Conservation (phyloP, 1,284 basidiomycete genomes). For the Ganoderma boninense region DNA sequence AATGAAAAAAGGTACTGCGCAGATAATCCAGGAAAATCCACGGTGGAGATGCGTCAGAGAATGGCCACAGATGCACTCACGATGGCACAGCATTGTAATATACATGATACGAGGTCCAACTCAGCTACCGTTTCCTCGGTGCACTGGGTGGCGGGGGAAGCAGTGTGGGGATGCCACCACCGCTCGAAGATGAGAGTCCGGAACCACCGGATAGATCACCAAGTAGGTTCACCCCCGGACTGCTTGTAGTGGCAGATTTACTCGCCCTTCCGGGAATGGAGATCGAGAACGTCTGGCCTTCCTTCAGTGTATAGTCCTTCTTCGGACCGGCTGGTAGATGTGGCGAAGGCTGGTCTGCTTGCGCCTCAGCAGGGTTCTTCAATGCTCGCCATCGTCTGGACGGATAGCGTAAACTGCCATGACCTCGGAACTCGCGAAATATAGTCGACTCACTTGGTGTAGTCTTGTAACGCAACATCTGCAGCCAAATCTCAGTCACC, state of each 20-base stretch:
- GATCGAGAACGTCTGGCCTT: constrained; percentile 96
- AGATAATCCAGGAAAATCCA: constrained; percentile 15
- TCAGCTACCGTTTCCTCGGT: constrained; percentile 44
- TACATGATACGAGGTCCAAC: background rate
- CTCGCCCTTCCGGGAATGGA: constrained; percentile 77
- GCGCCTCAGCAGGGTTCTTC: constrained; percentile 60
- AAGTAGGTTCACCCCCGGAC: constrained; percentile 31
- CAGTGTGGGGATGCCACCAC: constrained; percentile 55
- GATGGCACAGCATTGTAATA: constrained; percentile 16
- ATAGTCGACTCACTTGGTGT: constrained; percentile 75
- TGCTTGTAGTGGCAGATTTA: constrained; percentile 32
- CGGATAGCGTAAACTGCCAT: background rate
- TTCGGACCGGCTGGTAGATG: constrained; percentile 81
- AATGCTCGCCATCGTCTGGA: constrained; percentile 68
- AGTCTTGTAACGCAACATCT: constrained; percentile 96
- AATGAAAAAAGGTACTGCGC: background rate
- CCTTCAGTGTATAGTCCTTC: constrained; percentile 95
- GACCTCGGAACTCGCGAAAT: background rate
- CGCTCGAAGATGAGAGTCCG: constrained; percentile 33
- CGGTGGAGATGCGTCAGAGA: background rate
- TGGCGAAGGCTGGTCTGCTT: constrained; percentile 55
- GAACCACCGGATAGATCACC: constrained; percentile 36
- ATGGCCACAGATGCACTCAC: constrained; percentile 17
- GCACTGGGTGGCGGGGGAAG: constrained; percentile 78
- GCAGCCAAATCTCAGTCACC: background rate